A percentile compares a stretch with the other conserved stretches of the same genome.
Conservation (phyloP, 345 rosid genomes). For the Brassica juncea region DNA sequence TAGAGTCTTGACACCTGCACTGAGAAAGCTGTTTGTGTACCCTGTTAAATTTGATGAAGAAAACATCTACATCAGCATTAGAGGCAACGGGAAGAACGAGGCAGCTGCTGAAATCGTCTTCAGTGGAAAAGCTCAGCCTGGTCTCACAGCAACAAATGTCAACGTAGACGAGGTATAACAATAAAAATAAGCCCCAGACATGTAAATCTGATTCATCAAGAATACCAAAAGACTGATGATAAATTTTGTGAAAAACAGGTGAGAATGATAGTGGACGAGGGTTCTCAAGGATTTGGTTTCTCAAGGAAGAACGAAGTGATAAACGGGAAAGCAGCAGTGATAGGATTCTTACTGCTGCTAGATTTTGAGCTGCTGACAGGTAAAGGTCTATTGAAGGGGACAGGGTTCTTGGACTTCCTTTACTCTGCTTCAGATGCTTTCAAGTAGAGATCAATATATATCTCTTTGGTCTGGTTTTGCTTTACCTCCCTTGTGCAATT, state of each 20-base stretch:
- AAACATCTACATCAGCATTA: constrained; percentile 69
- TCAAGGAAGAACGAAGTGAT: constrained; percentile 71
- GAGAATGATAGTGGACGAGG: constrained; percentile 89
- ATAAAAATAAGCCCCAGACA: not conserved
- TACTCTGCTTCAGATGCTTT: constrained; percentile 69
- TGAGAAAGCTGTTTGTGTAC: constrained; percentile 65
- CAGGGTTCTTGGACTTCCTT: constrained; percentile 88
- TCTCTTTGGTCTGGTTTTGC: constrained; percentile 25
- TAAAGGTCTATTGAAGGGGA: constrained; percentile 88
- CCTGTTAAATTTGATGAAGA: constrained; percentile 77
- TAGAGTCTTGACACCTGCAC: constrained; percentile 78
- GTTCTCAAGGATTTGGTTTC: constrained; percentile 74
- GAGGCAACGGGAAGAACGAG: constrained; percentile 48
- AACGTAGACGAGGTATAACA: constrained; percentile 81
- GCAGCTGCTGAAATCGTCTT: constrained; percentile 88
- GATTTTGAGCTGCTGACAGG: constrained; percentile 96
- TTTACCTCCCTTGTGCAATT: constrained; percentile 1
- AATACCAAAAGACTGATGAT: not conserved
- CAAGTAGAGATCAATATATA: constrained; percentile 42
- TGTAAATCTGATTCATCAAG: constrained; percentile 1
- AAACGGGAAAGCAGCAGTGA: constrained; percentile 88
- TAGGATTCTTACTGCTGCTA: constrained; percentile 81
- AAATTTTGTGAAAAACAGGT: constrained; percentile 52
- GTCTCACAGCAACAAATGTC: constrained; percentile 77
- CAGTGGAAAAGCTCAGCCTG: constrained; percentile 94